Evolutionary conservation across 1,139 yeast genomes (phyloP).

Genomic region (Debaryomyces udenii): DNA sequence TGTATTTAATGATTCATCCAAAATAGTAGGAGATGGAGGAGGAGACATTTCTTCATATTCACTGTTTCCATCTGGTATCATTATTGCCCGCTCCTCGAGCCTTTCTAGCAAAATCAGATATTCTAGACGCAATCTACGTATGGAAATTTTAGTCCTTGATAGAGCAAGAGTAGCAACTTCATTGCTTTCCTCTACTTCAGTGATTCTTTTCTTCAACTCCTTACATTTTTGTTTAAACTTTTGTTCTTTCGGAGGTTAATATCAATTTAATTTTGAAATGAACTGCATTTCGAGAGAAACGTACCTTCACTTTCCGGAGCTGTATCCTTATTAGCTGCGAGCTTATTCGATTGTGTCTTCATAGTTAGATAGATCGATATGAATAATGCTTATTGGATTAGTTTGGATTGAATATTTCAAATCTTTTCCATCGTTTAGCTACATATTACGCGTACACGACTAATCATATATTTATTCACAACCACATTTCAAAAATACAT

Average conservation of each 20-base stretch:
- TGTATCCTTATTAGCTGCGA: constrained; percentile 27
- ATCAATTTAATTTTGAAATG: background rate
- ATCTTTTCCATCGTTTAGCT: background rate
- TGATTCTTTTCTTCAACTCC: constrained; percentile 71
- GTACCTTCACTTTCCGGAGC: constrained; percentile 49
- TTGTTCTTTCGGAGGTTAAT: constrained; percentile 33
- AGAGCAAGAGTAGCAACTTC: constrained; percentile 79
- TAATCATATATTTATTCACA: constrained; percentile 2
- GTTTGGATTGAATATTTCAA: background rate
- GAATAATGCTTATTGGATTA: too few species aligned
- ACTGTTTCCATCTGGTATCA: constrained; percentile 35
- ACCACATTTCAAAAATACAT: constrained; percentile 1
- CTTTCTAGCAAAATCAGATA: constrained; percentile 79
- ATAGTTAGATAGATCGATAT: background rate
- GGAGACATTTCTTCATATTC: constrained; percentile 46
- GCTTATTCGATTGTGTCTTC: constrained; percentile 15
- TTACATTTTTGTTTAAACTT: constrained; percentile 62
- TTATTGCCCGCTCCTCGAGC: constrained; percentile 60
- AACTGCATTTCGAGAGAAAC: constrained; percentile 17
- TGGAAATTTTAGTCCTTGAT: constrained; percentile 73
- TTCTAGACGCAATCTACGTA: constrained; percentile 80
- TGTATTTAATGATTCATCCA: constrained; percentile 35
- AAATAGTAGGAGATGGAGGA: constrained; percentile 43
- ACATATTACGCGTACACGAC: constrained; percentile 7
- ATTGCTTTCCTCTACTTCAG: constrained; percentile 77